A percentile compares a stretch with the other conserved stretches of the same genome.
These are phyloP conservation scores for Excoecaria cochinchinensis DNA, from an alignment of 345 rosid genomes.

Conservation along the genomic window DNA sequence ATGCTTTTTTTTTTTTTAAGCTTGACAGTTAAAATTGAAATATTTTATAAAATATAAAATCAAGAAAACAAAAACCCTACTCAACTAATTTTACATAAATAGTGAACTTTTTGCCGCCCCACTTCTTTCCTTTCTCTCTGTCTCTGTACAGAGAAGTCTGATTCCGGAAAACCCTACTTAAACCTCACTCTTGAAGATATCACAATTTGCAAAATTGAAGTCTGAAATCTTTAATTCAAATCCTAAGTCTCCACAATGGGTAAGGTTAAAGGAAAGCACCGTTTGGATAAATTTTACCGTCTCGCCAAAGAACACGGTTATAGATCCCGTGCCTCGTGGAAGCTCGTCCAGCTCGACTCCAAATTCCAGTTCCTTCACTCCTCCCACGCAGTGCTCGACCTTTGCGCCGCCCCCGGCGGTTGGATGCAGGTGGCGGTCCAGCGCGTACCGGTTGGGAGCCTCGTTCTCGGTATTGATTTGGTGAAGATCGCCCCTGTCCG, in stretches of 20 bases:
- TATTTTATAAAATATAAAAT: no score
- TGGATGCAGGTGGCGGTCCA: conserved; percentile 98
- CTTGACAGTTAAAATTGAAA: no score
- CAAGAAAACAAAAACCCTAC: not conserved
- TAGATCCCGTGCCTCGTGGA: conserved; percentile 92
- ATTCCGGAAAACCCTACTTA: not conserved
- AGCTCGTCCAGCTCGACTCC: conserved; percentile 77
- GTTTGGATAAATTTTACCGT: conserved; percentile 73
- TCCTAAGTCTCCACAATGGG: not conserved
- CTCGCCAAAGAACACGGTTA: conserved; percentile 92
- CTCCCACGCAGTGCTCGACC: conserved; percentile 79
- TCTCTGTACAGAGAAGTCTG: not conserved
- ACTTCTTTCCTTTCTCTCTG: not conserved
- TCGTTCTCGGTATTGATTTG: conserved; percentile 85
- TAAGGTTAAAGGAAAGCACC: conserved; percentile 81
- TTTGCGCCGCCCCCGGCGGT: conserved; percentile 95
- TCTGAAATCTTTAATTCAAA: not conserved
- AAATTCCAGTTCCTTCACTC: conserved; percentile 64
- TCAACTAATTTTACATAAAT: not conserved
- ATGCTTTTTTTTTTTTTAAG: no score
- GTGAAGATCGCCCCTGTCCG: conserved; percentile 66
- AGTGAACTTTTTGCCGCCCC: not conserved
- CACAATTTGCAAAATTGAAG: not conserved
- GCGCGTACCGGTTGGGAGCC: conserved; percentile 84
- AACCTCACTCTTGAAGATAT: not conserved